Evolutionary conservation across 2,329 filamentous ascomycete species (phyloP), one percentile per base, ranked within the genome.

Genomic region (Alternaria postmessia): DNA sequence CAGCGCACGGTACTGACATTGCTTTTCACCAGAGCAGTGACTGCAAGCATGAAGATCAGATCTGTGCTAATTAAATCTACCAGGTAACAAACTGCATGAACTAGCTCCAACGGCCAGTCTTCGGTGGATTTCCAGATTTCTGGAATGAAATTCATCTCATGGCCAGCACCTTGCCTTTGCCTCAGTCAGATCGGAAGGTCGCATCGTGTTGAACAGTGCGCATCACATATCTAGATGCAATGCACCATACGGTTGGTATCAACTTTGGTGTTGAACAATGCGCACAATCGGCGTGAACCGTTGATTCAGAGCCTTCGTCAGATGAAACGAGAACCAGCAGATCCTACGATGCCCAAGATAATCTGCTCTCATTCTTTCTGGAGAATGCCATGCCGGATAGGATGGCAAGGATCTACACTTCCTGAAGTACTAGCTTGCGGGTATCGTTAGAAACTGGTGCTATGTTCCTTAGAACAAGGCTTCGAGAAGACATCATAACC

Each of bases 1-100:
- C 3, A 12, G 46, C 11, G 46, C 46, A 49, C 46, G 46, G 30
- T 49, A 24, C 34, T n/a, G 32, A 24, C 7, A 11, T n/a, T 49
- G 32, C 46, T 49, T 49, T 49, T 49, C 36, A 14, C 12, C 6
- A 36, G 9, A 5, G 46, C n/a, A 20, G 14, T 26, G 32, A 49
- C 30, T 24, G 20, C 30, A 38, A 34, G 20, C 20, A 18, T 26
- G 32, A 49, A 49, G 46, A 49, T 38, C 20, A 14, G 20, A 26
- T 49, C 46, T 26, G 20, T 49, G 32, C 20, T 49, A 24, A 49
- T 36, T 7, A 49, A 49, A 49, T 34, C 46, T 49, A 49, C 46
- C 46, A 49, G 32, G 12, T 36, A 36, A 18, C 16, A 4, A 2
- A 36, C 46, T 32, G 46, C 20, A 38, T 5, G 6, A 30, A 14